Evolutionary conservation across 2,329 filamentous ascomycete species (phyloP).

Genomic region (Tolypocladium nubicola): DNA sequence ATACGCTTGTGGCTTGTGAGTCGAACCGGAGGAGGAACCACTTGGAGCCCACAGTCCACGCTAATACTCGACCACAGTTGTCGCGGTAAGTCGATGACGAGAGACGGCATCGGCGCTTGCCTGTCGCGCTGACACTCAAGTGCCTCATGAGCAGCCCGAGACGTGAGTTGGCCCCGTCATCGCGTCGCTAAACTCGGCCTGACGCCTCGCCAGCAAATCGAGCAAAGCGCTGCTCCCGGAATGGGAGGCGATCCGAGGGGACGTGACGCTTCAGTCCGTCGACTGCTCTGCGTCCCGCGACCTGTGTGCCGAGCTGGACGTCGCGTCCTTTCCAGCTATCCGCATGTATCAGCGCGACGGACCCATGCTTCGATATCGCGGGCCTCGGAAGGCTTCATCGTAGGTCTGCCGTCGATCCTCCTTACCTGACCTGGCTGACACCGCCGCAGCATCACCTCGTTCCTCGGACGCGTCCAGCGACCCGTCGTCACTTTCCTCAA

Average conservation of each 20-base stretch:
- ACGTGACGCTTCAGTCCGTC: conserved; percentile 19
- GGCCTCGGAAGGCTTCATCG: conserved; percentile 26
- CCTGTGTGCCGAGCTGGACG: conserved; percentile 28
- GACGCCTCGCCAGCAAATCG: conserved; percentile 2
- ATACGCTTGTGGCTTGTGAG: conserved; percentile 22
- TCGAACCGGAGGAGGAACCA: not conserved
- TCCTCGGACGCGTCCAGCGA: conserved; percentile 14
- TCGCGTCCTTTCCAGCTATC: conserved; percentile 36
- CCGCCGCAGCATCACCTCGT: conserved; percentile 18
- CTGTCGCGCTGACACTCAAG: not conserved
- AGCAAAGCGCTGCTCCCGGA: conserved; percentile 8
- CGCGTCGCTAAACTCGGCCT: not conserved
- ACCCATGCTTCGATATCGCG: conserved; percentile 28
- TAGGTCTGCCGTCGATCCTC: conserved; percentile 8
- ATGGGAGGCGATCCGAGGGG: conserved; percentile 7
- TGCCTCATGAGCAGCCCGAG: conserved; percentile 3
- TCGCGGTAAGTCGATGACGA: conserved; percentile 4
- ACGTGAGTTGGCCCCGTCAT: conserved; percentile 2
- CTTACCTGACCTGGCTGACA: not conserved
- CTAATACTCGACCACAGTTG: conserved; percentile 2
- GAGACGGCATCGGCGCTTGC: not conserved
- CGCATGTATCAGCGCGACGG: conserved; percentile 27
- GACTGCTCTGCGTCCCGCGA: conserved; percentile 25
- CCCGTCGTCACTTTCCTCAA: conserved; percentile 10
- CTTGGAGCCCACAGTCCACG: not conserved